phyloP scores from a whole-genome alignment of 495 filamentous ascomycete genomes.

The Tuber magnatum region DNA sequence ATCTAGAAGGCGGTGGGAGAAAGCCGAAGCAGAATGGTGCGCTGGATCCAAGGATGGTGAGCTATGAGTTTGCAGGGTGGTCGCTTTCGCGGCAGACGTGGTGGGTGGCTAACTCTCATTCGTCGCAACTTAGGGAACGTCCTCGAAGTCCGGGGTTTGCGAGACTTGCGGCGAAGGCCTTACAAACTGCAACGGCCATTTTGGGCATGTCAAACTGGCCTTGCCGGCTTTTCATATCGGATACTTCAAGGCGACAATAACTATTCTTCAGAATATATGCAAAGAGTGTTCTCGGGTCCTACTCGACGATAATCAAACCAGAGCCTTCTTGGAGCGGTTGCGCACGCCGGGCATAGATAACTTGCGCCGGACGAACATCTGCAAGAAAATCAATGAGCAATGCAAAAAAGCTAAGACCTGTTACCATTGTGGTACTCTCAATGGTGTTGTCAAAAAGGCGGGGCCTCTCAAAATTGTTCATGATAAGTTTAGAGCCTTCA shows the following conservation, averaged over 20 bases:
- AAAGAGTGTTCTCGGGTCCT: conserved; percentile 76
- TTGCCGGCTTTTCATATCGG: conserved; percentile 92
- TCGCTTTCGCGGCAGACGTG: background rate
- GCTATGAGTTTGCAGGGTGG: conserved; percentile 17
- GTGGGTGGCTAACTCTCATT: background rate
- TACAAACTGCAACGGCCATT: conserved; percentile 83
- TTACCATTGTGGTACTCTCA: conserved; percentile 64
- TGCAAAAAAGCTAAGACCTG: conserved; percentile 78
- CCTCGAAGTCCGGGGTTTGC: conserved; percentile 66
- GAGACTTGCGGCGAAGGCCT: conserved; percentile 72
- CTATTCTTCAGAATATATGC: conserved; percentile 86
- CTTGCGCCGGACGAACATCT: conserved; percentile 65
- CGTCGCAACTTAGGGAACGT: conserved; percentile 58
- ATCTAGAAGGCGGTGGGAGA: conserved; percentile 62
- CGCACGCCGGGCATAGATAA: conserved; percentile 80
- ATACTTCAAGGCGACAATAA: conserved; percentile 83
- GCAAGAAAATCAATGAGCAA: conserved; percentile 78
- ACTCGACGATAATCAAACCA: conserved; percentile 65
- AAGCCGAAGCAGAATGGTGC: conserved; percentile 69
- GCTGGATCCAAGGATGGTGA: conserved; percentile 69
- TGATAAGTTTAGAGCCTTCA: conserved; percentile 81
- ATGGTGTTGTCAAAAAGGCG: conserved; percentile 82
- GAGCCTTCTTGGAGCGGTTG: conserved; percentile 65
- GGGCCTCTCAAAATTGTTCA: conserved; percentile 87
- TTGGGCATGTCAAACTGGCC: conserved; percentile 81